A percentile compares a stretch with the other conserved stretches of the same genome.
phyloP scores from a whole-genome alignment of 352 stramenopile genomes.

The Pythium brassicae region DNA sequence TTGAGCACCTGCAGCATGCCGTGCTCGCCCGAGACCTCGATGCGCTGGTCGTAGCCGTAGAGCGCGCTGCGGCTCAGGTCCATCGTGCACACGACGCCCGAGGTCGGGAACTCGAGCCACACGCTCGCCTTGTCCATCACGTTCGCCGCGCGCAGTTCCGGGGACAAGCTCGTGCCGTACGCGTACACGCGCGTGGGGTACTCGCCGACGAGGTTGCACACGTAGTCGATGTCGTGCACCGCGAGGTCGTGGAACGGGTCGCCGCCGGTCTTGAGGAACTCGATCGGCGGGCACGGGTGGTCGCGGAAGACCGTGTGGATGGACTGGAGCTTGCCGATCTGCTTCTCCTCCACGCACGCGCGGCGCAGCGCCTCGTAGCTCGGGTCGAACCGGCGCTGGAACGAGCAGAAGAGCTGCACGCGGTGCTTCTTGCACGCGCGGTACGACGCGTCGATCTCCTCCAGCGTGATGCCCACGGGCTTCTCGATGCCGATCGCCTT shows the following conservation, averaged over 20 bases:
- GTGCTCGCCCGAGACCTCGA: conserved; percentile 80
- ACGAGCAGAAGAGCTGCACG: conserved; percentile 86
- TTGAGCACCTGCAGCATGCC: conserved; percentile 81
- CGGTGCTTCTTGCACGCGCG: conserved; percentile 33
- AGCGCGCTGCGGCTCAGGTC: conserved; percentile 77
- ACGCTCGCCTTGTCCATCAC: conserved; percentile 85
- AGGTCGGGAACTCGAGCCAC: conserved; percentile 62
- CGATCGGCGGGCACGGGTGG: conserved; percentile 81
- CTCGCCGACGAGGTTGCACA: conserved; percentile 72
- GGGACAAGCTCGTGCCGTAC: conserved; percentile 64
- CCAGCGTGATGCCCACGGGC: conserved; percentile 47
- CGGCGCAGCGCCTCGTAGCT: conserved; percentile 66
- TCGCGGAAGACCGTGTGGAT: conserved; percentile 89
- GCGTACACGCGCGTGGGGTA: conserved; percentile 83
- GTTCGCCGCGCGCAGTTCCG: conserved; percentile 55
- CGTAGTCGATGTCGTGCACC: conserved; percentile 92
- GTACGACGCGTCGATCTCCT: conserved; percentile 65
- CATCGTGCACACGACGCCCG: conserved; percentile 86
- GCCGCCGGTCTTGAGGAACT: conserved; percentile 85
- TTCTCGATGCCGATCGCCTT: conserved; percentile 76
- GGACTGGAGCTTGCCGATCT: conserved; percentile 65
- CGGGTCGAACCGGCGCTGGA: conserved; percentile 90
- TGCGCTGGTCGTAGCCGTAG: conserved; percentile 92
- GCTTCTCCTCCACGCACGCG: conserved; percentile 37
- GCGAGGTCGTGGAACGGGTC: conserved; percentile 91